These are phyloP conservation scores for Farysia itapuensis DNA, from an alignment of 1,284 basidiomycete genomes.

Conservation along the genomic window DNA sequence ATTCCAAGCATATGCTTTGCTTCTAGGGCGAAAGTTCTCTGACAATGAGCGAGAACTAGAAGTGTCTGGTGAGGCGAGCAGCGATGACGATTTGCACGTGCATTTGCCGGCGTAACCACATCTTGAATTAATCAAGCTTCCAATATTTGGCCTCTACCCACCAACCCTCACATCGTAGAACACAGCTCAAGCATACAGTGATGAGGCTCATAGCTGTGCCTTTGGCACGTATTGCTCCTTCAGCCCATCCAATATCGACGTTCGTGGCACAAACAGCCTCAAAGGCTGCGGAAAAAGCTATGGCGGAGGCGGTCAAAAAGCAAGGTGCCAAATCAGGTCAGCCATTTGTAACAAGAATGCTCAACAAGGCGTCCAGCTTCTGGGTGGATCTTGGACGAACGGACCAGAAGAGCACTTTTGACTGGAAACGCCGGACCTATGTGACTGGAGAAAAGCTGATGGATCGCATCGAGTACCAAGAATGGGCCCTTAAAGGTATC, in stretches of 20 bases:
- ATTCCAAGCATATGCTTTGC: too few relatives aligned
- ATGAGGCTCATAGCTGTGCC: conserved; percentile 54
- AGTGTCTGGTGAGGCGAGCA: too few relatives aligned
- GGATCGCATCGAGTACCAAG: conserved; percentile 58
- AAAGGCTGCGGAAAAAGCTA: conserved; percentile 25
- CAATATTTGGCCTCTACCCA: too few relatives aligned
- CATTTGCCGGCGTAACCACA: too few relatives aligned
- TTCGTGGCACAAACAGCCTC: conserved; percentile 47
- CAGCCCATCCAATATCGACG: conserved; percentile 42
- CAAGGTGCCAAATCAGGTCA: conserved; percentile 7
- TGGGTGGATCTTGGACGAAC: conserved; percentile 53
- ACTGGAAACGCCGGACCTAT: conserved; percentile 55
- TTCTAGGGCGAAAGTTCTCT: too few relatives aligned
- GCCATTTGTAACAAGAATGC: conserved; percentile 35
- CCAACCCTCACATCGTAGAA: too few relatives aligned
- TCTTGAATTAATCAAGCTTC: too few relatives aligned
- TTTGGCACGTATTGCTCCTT: conserved; percentile 36
- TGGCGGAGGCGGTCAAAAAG: conserved; percentile 13
- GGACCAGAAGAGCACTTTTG: conserved; percentile 39
- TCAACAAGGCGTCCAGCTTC: conserved; percentile 46
- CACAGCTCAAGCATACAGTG: too few relatives aligned
- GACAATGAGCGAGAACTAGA: too few relatives aligned
- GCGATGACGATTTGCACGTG: too few relatives aligned
- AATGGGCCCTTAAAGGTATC: conserved; percentile 58
- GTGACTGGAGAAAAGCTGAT: conserved; percentile 51